Percentiles rank a stretch among this genome's conserved stretches.
These are phyloP conservation scores for Aureobasidium musti DNA, from an alignment of 2,329 filamentous ascomycete species.

Conservation along the genomic window DNA sequence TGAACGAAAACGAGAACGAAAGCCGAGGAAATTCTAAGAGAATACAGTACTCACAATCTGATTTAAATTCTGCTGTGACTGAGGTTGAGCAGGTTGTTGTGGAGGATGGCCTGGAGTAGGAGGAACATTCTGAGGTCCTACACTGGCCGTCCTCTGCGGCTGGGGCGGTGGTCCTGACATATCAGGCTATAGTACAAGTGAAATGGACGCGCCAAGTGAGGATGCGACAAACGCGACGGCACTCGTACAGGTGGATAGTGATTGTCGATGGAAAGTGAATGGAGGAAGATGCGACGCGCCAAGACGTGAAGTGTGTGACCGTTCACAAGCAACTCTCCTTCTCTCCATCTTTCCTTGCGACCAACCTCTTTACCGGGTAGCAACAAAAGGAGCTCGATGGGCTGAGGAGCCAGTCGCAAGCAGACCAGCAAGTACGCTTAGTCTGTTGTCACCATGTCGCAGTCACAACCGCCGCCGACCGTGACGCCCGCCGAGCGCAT, in stretches of 20 bases:
- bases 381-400: slow-evolving; percentile 23
- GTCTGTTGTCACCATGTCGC: slow-evolving; percentile 32
- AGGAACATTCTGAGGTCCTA: slow-evolving; percentile 39
- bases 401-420: slow-evolving; percentile 24
- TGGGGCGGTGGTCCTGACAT: slow-evolving; percentile 44
- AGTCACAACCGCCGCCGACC: slow-evolving; percentile 36
- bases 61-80: slow-evolving; percentile 88
- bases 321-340: not conserved
- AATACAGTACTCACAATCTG: slow-evolving; percentile 74
- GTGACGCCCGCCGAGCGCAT: slow-evolving; percentile 76
- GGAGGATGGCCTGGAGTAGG: slow-evolving; percentile 42
- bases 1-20: not conserved
- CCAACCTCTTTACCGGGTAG: not conserved
- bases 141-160: slow-evolving; percentile 42
- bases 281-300: slow-evolving; percentile 14
- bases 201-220: not conserved
- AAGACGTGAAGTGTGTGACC: slow-evolving; percentile 20
- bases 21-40: not conserved
- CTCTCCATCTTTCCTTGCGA: not conserved
- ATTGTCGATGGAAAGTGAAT: slow-evolving; percentile 14
- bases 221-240: not conserved
- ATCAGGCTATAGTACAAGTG: slow-evolving; percentile 28
- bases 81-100: slow-evolving; percentile 51
- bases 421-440: slow-evolving; percentile 14
- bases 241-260: slow-evolving; percentile 1